Percentiles rank a stretch among this genome's conserved stretches.
Evolutionary conservation across 1,284 basidiomycete genomes (phyloP).

Genomic region (Mrakiaceae sp.): DNA sequence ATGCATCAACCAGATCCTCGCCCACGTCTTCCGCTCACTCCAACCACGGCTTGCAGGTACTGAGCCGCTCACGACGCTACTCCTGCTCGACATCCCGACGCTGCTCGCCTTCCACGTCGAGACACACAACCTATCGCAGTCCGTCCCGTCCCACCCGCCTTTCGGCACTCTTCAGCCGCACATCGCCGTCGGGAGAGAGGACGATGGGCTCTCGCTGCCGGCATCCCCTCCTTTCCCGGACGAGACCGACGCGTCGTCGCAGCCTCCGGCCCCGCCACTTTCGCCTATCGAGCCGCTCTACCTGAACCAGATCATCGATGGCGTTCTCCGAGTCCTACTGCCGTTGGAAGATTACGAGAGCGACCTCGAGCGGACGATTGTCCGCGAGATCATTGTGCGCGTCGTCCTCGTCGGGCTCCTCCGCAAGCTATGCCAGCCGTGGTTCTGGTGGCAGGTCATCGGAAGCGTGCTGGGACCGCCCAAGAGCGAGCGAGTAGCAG

Average conservation of each 20-base stretch:
- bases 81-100: not conserved
- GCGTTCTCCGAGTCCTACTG: not conserved
- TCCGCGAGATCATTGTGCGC: not conserved
- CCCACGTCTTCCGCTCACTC: not conserved
- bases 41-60: not conserved
- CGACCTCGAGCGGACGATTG: not conserved
- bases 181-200: not conserved
- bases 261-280: no score
- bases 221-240: no score
- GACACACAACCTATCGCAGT: not conserved
- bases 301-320: not conserved
- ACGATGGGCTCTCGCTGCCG: not conserved
- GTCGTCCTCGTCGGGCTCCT: not conserved
- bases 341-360: not conserved
- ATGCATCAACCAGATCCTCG: not conserved
- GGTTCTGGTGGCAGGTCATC: slow-evolving; percentile 1
- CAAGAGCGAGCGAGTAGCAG: no score
- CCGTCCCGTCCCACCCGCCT: not conserved
- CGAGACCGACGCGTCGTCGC: no score
- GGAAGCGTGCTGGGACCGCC: no score
- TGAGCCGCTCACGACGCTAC: not conserved
- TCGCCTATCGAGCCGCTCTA: not conserved
- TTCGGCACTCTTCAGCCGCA: slow-evolving; percentile 1
- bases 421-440: not conserved
- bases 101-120: not conserved